Conservation (phyloP, 2,329 filamentous ascomycete genomes). For the Trichophaea hybrida region DNA sequence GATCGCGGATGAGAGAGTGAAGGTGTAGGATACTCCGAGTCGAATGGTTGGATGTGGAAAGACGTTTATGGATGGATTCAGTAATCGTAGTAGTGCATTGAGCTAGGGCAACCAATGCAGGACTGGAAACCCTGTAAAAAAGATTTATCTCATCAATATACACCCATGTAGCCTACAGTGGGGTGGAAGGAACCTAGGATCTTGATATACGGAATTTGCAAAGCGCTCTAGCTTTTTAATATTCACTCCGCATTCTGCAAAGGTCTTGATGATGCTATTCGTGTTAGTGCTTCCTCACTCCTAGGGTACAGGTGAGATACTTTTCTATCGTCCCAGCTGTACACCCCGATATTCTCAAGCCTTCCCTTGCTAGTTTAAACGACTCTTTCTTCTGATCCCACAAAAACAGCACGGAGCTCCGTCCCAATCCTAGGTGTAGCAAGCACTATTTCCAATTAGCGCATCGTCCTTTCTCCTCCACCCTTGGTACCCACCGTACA, state of each 20-base stretch:
- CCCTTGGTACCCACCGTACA: constrained; percentile 6
- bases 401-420: constrained; percentile 55
- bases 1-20: constrained; percentile 20
- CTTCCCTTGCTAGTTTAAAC: constrained; percentile 38
- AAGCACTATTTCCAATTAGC: constrained; percentile 35
- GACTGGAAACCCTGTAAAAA: constrained; percentile 5
- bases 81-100: constrained; percentile 23
- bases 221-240: constrained; percentile 20
- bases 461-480: background rate
- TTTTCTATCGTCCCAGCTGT: constrained; percentile 33
- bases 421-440: constrained; percentile 52
- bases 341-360: constrained; percentile 38
- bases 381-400: constrained; percentile 41
- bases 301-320: no score
- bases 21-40: constrained; percentile 25
- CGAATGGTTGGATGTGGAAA: constrained; percentile 20
- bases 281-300: no score
- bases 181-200: constrained; percentile 3
- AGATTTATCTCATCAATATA: background rate
- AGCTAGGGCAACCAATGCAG: constrained; percentile 23
- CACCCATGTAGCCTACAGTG: background rate
- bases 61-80: constrained; percentile 24
- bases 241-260: constrained; percentile 19
- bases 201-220: constrained; percentile 13
- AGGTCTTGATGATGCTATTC: constrained; percentile 18